Evolutionary conservation across 2,329 filamentous ascomycete genomes (phyloP).

Genomic region (Ophiostoma himal-ulmi): DNA sequence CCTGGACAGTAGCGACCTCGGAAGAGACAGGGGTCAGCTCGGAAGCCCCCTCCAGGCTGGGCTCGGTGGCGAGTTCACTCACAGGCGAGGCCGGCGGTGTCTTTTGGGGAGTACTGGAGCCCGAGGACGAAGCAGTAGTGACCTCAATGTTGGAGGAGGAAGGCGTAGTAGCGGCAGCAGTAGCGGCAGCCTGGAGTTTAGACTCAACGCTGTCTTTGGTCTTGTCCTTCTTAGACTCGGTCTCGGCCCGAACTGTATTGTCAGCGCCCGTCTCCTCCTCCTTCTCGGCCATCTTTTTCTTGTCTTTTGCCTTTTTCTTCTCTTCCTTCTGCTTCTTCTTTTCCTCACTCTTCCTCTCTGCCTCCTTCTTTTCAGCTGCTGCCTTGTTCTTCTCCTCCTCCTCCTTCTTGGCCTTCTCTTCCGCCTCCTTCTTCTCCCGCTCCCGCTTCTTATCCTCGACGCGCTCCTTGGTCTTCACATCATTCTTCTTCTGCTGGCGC

Average conservation of each 20-base stretch:
- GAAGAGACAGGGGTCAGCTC: neutral
- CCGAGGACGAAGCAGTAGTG: neutral
- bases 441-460: slow-evolving; percentile 29
- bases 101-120: slow-evolving; percentile 9
- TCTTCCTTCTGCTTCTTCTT: neutral
- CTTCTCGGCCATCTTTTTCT: neutral
- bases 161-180: neutral
- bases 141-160: slow-evolving; percentile 1
- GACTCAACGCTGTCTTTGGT: neutral
- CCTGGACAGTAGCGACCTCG: neutral
- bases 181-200: slow-evolving; percentile 6
- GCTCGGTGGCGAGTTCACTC: neutral
- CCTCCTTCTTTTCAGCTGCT: neutral
- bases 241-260: neutral
- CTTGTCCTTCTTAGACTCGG: slow-evolving; percentile 3
- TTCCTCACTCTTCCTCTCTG: neutral
- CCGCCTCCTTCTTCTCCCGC: slow-evolving; percentile 28
- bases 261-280: neutral
- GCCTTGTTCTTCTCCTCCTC: slow-evolving; percentile 15
- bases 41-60: neutral
- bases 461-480: slow-evolving; percentile 36
- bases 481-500: slow-evolving; percentile 39
- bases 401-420: slow-evolving; percentile 16
- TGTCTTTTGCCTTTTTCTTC: neutral
- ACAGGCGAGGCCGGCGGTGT: neutral